Conservation (phyloP, 495 filamentous ascomycete species). For the Neurospora hispaniola region DNA sequence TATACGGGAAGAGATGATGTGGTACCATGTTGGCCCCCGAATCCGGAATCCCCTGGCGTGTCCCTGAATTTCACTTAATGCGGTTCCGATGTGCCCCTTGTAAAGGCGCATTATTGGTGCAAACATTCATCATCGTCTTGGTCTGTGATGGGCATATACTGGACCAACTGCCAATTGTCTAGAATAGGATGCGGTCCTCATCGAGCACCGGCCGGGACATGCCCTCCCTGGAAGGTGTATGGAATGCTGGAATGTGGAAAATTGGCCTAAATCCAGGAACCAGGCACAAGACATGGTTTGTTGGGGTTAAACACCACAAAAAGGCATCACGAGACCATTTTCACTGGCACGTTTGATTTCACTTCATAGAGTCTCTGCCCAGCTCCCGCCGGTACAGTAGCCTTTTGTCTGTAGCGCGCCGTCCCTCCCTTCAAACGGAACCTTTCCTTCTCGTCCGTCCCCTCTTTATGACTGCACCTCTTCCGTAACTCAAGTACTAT, state of each 20-base stretch:
- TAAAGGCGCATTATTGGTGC: neutral
- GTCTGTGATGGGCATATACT: neutral
- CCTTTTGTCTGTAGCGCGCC: neutral
- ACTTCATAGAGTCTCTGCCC: neutral
- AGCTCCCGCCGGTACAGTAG: neutral
- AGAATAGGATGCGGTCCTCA: neutral
- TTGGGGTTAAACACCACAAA: neutral
- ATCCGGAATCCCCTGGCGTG: neutral
- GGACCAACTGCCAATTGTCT: neutral
- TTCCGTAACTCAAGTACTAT: neutral
- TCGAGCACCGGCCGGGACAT: neutral
- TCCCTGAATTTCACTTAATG: neutral
- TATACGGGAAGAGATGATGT: neutral
- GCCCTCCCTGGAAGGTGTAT: neutral
- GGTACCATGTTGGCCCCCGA: neutral
- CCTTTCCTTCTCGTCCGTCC: neutral
- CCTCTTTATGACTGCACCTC: neutral
- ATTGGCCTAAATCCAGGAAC: neutral
- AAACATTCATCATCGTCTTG: neutral
- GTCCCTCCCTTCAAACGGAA: neutral
- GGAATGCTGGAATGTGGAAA: neutral
- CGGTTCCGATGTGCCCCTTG: neutral
- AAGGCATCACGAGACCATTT: neutral
- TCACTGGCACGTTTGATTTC: neutral
- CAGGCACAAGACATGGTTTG: neutral